Evolutionary conservation across 331 rosid genomes (phyloP).

Genomic region (Malus hybrid): DNA sequence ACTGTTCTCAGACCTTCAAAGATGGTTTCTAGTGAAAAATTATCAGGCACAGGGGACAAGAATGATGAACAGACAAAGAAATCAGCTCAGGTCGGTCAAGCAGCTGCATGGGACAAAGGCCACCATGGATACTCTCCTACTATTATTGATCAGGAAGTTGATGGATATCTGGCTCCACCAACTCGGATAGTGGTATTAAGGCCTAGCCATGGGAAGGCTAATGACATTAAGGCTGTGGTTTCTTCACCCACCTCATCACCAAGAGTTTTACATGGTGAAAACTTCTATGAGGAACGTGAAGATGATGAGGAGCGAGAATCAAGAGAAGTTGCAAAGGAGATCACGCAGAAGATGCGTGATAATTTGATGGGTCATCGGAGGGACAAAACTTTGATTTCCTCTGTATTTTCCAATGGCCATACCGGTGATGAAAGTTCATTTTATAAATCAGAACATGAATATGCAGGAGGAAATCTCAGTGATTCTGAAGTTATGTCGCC

Average conservation of each 20-base stretch:
- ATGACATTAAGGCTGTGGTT: constrained; percentile 37
- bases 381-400: constrained; percentile 51
- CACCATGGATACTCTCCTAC: constrained; percentile 28
- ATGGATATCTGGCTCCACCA: constrained; percentile 52
- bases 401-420: constrained; percentile 69
- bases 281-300: constrained; percentile 34
- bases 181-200: constrained; percentile 85
- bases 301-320: constrained; percentile 47
- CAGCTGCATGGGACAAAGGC: constrained; percentile 36
- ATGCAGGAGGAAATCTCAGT: constrained; percentile 56
- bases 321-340: constrained; percentile 39
- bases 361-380: constrained; percentile 45
- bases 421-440: constrained; percentile 78
- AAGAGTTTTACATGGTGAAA: constrained; percentile 32
- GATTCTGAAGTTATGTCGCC: constrained; percentile 72
- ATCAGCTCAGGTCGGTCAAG: constrained; percentile 31
- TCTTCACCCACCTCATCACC: constrained; percentile 55
- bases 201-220: constrained; percentile 63
- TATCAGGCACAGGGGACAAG: constrained; percentile 33
- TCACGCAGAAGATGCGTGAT: constrained; percentile 42
- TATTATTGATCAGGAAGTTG: constrained; percentile 38
- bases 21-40: constrained; percentile 44
- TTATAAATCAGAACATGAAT: constrained; percentile 61
- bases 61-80: constrained; percentile 37
- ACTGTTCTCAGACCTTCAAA: constrained; percentile 85